A percentile compares a stretch with the other conserved stretches of the same genome.
Conservation (phyloP, 352 stramenopile species). For the Pythium myriotylum region DNA sequence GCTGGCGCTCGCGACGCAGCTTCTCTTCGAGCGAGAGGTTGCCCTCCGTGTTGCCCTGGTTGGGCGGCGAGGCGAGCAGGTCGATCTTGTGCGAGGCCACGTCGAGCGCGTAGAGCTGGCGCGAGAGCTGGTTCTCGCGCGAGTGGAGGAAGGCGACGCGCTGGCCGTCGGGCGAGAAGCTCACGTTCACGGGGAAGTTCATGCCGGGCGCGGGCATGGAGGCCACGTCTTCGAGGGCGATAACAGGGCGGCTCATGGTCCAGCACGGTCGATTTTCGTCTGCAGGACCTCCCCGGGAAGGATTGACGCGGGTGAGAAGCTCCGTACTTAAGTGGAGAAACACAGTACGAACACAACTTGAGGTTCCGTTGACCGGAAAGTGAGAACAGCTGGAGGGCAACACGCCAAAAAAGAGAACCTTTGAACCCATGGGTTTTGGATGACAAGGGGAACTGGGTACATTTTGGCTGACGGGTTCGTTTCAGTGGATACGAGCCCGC, state of each 20-base stretch:
- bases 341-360: constrained; percentile 17
- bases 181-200: constrained; percentile 73
- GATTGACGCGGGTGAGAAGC: constrained; percentile 7
- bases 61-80: constrained; percentile 67
- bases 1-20: constrained; percentile 88
- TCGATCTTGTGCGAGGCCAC: constrained; percentile 51
- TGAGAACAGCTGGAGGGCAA: constrained; percentile 9
- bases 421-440: not conserved
- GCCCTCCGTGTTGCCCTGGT: constrained; percentile 80
- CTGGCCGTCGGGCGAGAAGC: constrained; percentile 84
- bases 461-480: too few relatives aligned
- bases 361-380: constrained; percentile 4
- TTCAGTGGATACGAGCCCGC: too few relatives aligned
- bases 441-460: too few relatives aligned
- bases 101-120: constrained; percentile 86
- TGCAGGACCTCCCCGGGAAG: not conserved
- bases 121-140: constrained; percentile 75
- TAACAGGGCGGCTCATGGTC: constrained; percentile 39
- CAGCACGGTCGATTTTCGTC: constrained; percentile 11
- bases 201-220: constrained; percentile 86
- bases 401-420: constrained; percentile 9
- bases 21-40: constrained; percentile 92
- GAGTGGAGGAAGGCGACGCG: constrained; percentile 88
- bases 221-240: constrained; percentile 87
- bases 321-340: constrained; percentile 12